These are phyloP conservation scores for Ceratocystis cubensis DNA, from an alignment of 2,329 filamentous ascomycete species.

Conservation along the genomic window DNA sequence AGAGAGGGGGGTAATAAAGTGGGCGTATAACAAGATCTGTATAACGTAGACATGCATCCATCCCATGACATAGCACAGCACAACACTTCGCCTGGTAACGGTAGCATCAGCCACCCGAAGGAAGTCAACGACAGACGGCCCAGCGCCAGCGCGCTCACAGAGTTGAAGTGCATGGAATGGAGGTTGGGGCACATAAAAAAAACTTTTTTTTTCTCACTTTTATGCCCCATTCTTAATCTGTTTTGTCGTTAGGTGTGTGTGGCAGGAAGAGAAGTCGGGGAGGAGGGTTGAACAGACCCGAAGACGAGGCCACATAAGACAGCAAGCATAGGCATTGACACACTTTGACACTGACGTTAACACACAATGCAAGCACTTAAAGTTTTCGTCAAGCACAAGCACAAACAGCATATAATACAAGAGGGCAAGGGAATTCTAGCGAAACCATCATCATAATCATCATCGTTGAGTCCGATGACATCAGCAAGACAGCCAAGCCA, in stretches of 20 bases:
- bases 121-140: not conserved
- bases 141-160: not conserved
- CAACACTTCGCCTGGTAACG: no score
- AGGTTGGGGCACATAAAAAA: not conserved
- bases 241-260: not conserved
- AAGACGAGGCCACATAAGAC: not conserved
- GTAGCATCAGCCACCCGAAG: not conserved
- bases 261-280: not conserved
- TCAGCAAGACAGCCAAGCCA: no score
- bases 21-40: not conserved
- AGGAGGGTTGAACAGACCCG: not conserved
- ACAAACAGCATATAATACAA: not conserved
- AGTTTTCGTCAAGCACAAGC: not conserved
- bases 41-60: not conserved
- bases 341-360: not conserved
- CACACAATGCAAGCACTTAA: conserved; percentile 5
- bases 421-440: not conserved
- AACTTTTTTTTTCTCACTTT: not conserved
- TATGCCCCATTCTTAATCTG: not conserved
- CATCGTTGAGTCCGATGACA: no score
- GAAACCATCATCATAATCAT: not conserved
- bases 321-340: not conserved
- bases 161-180: not conserved
- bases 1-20: no score
- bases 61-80: no score